A percentile compares a stretch with the other conserved stretches of the same genome.
These are phyloP conservation scores for Colletotrichum sp. DNA, from an alignment of 2,329 filamentous ascomycete genomes.

Conservation along the genomic window DNA sequence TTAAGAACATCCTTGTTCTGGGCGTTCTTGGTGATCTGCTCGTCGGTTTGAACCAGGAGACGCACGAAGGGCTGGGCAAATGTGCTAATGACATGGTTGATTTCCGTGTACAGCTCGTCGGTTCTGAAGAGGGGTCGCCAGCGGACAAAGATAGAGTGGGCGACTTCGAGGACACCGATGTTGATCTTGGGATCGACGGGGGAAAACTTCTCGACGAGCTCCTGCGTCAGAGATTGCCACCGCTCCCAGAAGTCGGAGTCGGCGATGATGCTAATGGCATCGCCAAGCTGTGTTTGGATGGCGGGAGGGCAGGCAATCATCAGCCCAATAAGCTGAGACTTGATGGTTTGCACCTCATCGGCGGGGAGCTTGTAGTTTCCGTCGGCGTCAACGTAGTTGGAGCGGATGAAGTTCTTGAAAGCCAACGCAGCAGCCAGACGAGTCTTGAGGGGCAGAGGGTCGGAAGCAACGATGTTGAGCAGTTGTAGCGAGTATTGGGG, in stretches of 20 bases:
- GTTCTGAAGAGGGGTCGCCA: slow-evolving; percentile 95
- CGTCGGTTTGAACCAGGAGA: slow-evolving; percentile 76
- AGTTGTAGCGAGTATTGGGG: slow-evolving; percentile 87
- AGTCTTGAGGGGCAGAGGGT: slow-evolving; percentile 74
- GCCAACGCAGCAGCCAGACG: slow-evolving; percentile 87
- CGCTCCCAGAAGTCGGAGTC: slow-evolving; percentile 96
- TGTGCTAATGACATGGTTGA: slow-evolving; percentile 89
- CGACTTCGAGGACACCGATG: slow-evolving; percentile 93
- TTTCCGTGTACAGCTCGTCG: slow-evolving; percentile 90
- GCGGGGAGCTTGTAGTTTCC: slow-evolving; percentile 87
- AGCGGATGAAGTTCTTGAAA: slow-evolving; percentile 98
- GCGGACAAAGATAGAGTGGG: slow-evolving; percentile 95
- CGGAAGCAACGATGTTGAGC: slow-evolving; percentile 86
- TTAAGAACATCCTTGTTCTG: slow-evolving; percentile 77
- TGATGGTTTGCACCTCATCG: slow-evolving; percentile 88
- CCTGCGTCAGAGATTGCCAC: slow-evolving; percentile 94
- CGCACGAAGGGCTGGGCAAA: slow-evolving; percentile 86
- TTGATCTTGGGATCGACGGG: slow-evolving; percentile 83
- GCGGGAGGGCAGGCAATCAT: slow-evolving; percentile 92
- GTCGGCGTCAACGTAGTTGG: slow-evolving; percentile 94
- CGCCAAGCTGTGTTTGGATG: slow-evolving; percentile 92
- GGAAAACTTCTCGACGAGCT: slow-evolving; percentile 88
- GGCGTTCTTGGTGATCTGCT: slow-evolving; percentile 75
- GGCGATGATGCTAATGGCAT: slow-evolving; percentile 95
- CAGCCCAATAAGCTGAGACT: slow-evolving; percentile 91